A percentile compares a stretch with the other conserved stretches of the same genome.
These are phyloP conservation scores for Sanghuangporus baumii DNA, from an alignment of 1,284 basidiomycete species.

Conservation along the genomic window DNA sequence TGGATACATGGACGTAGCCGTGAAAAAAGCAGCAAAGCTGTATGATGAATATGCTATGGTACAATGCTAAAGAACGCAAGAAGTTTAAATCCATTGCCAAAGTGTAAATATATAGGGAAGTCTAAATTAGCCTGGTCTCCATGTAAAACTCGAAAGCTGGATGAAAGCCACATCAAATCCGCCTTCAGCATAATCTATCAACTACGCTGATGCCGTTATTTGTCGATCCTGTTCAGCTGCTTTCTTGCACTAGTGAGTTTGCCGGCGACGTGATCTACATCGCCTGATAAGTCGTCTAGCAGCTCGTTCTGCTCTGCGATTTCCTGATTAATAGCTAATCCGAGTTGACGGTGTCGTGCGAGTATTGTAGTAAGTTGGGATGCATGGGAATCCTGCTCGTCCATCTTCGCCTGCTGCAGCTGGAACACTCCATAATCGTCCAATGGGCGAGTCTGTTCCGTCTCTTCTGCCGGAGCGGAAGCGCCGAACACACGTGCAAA, in stretches of 20 bases:
- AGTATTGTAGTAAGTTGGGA: conserved; percentile 76
- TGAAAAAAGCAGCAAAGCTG: not conserved
- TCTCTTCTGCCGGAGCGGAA: conserved; percentile 63
- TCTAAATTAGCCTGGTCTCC: not conserved
- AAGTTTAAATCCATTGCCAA: too few relatives aligned
- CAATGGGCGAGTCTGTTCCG: conserved; percentile 79
- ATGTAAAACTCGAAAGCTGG: not conserved
- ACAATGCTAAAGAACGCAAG: too few relatives aligned
- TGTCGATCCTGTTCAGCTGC: conserved; percentile 69
- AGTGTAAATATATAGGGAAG: too few relatives aligned
- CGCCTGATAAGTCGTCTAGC: conserved; percentile 70
- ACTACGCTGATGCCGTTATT: not conserved
- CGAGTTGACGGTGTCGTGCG: conserved; percentile 81
- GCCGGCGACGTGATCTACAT: conserved; percentile 68
- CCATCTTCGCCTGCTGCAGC: conserved; percentile 77
- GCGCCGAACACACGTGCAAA: conserved; percentile 79
- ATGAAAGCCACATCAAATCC: not conserved
- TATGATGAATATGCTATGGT: too few relatives aligned
- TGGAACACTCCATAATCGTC: conserved; percentile 78
- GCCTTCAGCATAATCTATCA: not conserved
- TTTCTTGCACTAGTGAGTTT: conserved; percentile 79
- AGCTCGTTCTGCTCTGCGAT: conserved; percentile 83
- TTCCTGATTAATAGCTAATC: conserved; percentile 83
- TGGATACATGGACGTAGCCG: not conserved
- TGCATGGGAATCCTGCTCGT: conserved; percentile 81